Evolutionary conservation across 2,329 filamentous ascomycete genomes (phyloP).

Genomic region (Pseudogymnoascus sp.): DNA sequence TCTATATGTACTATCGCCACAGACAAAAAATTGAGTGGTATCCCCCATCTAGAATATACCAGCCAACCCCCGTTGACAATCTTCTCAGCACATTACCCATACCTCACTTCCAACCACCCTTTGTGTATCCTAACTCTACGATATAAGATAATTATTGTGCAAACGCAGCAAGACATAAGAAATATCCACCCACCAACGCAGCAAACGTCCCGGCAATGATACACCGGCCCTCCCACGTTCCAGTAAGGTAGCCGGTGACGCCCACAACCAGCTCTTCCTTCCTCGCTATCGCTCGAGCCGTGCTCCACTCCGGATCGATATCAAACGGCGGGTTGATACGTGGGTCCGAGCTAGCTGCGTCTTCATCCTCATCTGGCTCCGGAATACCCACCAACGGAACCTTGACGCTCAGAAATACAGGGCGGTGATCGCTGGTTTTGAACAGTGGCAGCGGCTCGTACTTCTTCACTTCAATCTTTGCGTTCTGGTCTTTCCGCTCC

Average conservation of each 20-base stretch:
- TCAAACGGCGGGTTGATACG: slow-evolving; percentile 44
- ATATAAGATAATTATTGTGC: background rate
- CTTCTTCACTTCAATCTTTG: slow-evolving; percentile 45
- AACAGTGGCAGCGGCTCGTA: slow-evolving; percentile 75
- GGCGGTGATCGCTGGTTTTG: slow-evolving; percentile 77
- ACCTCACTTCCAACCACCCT: background rate
- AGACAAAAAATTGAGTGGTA: background rate
- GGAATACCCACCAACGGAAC: slow-evolving; percentile 48
- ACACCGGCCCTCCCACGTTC: slow-evolving; percentile 26
- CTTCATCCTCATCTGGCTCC: slow-evolving; percentile 27
- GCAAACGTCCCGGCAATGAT: slow-evolving; percentile 23
- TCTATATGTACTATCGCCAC: background rate
- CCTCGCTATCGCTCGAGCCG: slow-evolving; percentile 44
- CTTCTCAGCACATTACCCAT: background rate
- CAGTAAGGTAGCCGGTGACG: slow-evolving; percentile 37
- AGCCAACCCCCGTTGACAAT: background rate
- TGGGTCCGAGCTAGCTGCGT: slow-evolving; percentile 27
- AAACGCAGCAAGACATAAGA: slow-evolving; percentile 21
- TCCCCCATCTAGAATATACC: background rate
- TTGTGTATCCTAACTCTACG: background rate
- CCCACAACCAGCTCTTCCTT: slow-evolving; percentile 53
- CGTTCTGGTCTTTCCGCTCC: slow-evolving; percentile 26
- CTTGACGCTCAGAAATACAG: slow-evolving; percentile 64
- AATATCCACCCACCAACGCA: slow-evolving; percentile 24
- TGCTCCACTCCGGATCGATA: slow-evolving; percentile 49